These are phyloP conservation scores for Oidium heveae DNA, from an alignment of 2,329 filamentous ascomycete genomes.

Conservation along the genomic window DNA sequence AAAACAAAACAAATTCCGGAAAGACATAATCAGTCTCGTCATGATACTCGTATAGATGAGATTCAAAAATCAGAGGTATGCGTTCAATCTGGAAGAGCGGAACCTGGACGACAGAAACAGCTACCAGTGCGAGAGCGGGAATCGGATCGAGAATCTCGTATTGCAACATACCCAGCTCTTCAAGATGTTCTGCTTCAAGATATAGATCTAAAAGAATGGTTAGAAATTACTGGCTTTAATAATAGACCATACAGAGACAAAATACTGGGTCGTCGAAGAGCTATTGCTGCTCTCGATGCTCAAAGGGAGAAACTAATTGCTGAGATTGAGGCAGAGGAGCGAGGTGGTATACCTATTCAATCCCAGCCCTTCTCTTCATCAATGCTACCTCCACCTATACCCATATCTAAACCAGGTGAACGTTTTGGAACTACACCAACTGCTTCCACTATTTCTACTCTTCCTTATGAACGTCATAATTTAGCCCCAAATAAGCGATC, in stretches of 20 bases:
- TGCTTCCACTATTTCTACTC: not conserved
- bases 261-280: slow-evolving; percentile 9
- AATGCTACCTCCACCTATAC: slow-evolving; percentile 9
- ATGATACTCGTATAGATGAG: slow-evolving; percentile 6
- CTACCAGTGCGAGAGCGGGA: slow-evolving; percentile 1
- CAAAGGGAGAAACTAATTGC: slow-evolving; percentile 11
- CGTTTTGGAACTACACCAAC: slow-evolving; percentile 2
- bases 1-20: slow-evolving; percentile 5
- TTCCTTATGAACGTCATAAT: slow-evolving; percentile 4
- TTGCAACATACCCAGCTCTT: slow-evolving; percentile 4
- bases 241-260: slow-evolving; percentile 14
- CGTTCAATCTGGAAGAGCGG: slow-evolving; percentile 4
- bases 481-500: slow-evolving; percentile 11
- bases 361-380: slow-evolving; percentile 2
- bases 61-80: slow-evolving; percentile 4
- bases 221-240: slow-evolving; percentile 15
- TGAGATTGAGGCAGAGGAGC: slow-evolving; percentile 11
- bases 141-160: slow-evolving; percentile 3
- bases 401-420: slow-evolving; percentile 5
- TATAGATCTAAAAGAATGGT: slow-evolving; percentile 15
- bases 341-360: slow-evolving; percentile 4
- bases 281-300: slow-evolving; percentile 13
- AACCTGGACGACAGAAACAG: slow-evolving; percentile 1
- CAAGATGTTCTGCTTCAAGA: slow-evolving; percentile 9
- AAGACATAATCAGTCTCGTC: slow-evolving; percentile 3